A percentile compares a stretch with the other conserved stretches of the same genome.
phyloP scores from a whole-genome alignment of 2,329 filamentous ascomycete species.

The Didymella sp. region DNA sequence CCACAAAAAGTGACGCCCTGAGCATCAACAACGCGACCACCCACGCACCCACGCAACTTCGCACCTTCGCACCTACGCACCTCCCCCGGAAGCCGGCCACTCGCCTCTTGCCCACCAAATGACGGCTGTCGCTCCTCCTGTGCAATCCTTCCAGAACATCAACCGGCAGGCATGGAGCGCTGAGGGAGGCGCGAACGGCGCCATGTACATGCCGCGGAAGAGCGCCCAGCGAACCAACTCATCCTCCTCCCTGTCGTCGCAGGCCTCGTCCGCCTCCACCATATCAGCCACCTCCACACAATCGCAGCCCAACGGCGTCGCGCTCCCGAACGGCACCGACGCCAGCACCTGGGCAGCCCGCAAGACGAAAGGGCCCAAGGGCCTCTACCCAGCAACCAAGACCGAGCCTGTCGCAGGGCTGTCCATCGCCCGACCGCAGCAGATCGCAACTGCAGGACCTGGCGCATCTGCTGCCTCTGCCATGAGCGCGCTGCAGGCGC shows the following conservation, averaged over 20 bases:
- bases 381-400: conserved; percentile 70
- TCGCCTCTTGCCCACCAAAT: conserved; percentile 52
- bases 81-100: conserved; percentile 27
- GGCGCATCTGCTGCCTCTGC: conserved; percentile 66
- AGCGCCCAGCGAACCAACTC: conserved; percentile 84
- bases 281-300: conserved; percentile 62
- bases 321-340: conserved; percentile 45
- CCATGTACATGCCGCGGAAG: conserved; percentile 90
- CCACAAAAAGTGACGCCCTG: conserved; percentile 36
- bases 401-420: conserved; percentile 70
- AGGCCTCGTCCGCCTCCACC: conserved; percentile 69
- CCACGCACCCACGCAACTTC: no score
- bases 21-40: conserved; percentile 25
- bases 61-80: no score
- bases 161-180: conserved; percentile 68
- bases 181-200: conserved; percentile 66
- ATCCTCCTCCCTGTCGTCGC: conserved; percentile 77
- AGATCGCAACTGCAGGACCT: conserved; percentile 64
- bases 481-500: conserved; percentile 69
- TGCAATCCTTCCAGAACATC: conserved; percentile 65
- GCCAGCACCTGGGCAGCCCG: conserved; percentile 52
- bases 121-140: conserved; percentile 72
- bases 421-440: conserved; percentile 67
- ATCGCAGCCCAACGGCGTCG: conserved; percentile 67
- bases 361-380: conserved; percentile 59